phyloP scores from a whole-genome alignment of 148 eudicot genomes.

The Tetragonia tetragonoides region DNA sequence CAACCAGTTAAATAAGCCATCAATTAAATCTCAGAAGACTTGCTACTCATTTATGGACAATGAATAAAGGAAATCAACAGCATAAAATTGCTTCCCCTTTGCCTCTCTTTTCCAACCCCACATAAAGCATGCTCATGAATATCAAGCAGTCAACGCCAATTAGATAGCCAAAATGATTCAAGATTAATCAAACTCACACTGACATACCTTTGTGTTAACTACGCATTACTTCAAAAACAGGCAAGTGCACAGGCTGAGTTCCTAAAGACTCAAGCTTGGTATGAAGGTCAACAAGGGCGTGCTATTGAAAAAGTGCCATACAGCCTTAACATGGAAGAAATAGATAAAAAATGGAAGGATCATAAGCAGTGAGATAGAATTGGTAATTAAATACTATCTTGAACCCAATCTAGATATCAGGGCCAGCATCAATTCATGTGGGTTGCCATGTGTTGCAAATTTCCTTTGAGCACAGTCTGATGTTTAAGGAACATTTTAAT shows the following conservation, averaged over 20 bases:
- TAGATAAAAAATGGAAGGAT: not conserved
- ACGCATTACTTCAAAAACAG: not conserved
- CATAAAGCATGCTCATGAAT: not conserved
- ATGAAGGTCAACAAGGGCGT: not conserved
- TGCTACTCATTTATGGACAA: not conserved
- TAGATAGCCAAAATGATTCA: too few species aligned
- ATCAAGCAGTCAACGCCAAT: not conserved
- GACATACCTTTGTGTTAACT: not conserved
- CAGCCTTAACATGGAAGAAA: not conserved
- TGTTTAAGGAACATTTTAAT: too few species aligned
- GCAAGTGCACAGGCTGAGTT: not conserved
- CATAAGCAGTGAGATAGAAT: too few species aligned
- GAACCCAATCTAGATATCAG: too few species aligned
- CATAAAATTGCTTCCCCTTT: not conserved
- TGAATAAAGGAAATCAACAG: not conserved
- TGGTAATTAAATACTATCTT: too few species aligned
- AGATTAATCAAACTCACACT: not conserved
- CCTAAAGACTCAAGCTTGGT: not conserved
- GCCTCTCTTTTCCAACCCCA: not conserved
- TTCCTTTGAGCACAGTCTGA: too few species aligned
- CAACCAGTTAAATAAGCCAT: constrained; percentile 9
- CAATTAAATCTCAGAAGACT: not conserved
- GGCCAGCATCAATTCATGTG: not conserved
- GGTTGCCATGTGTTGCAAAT: not conserved
- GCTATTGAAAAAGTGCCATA: not conserved